Base-by-base conservation (phyloP, 1,284 basidiomycete genomes). In the Apiotrichum montevideense region DNA sequence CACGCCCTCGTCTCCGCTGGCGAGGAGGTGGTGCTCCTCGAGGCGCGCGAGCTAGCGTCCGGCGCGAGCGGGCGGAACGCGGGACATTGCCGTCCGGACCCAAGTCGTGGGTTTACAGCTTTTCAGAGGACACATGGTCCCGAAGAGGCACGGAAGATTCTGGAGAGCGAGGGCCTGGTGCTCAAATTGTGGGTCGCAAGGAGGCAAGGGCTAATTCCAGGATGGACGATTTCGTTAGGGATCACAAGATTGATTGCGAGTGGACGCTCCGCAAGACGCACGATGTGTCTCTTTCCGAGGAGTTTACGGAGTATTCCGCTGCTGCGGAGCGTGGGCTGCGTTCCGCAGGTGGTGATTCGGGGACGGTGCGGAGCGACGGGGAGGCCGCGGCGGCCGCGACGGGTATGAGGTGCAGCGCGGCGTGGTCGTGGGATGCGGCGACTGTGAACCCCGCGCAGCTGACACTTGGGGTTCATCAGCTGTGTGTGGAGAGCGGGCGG, bases 51-150 rank as follows among this genome's bases (percentile, higher is more conserved):
- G 50, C 62, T 66, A 8, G 71, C 67, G 35, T 71, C 69, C 0
- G 74, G 74, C n/a, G 74, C 74, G 3, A 66, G 63, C 6, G 74
- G 74, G 2, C 57, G 72, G 1, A 73, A 75, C 57, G 74, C 74
- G 2, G 74, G 74, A 1, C 71, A 75, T 54, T 74, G 71, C 51
- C 65, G 71, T n/a, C 71, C 70, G 3, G 63, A 72, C 21, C 65
- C 66, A 0, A 66, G 63, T 41, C 56, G 72, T 45, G 71, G 72
- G 1, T 76, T 69, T 54, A 66, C 65, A 0, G 56, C 52, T 1
- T 74, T 69, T 50, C 58, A 66, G 0, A 48, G 43, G n/a, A 47
- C 67, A 6, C 70, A 72, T 46, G 71, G 73, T 1, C 54, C 49
- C 2, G 56, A 62, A 9, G 54, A 65, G 35, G 70, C 73, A 39